Conservation (phyloP, 441 rosid genomes). For the Arabidopsis hybrid region DNA sequence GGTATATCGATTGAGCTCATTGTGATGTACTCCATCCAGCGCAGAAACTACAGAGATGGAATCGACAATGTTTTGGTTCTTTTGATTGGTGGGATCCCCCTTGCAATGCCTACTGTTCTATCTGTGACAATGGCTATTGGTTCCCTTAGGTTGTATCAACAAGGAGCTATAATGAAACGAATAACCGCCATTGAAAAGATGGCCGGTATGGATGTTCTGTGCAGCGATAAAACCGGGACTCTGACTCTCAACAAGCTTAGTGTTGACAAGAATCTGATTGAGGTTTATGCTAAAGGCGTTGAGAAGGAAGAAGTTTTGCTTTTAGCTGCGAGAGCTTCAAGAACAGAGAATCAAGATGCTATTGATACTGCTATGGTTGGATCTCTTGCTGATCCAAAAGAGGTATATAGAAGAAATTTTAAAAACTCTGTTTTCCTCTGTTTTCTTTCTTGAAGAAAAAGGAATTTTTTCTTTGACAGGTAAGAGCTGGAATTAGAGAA, state of each 20-base stretch:
- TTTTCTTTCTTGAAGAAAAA: not conserved
- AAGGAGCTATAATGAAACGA: constrained; percentile 90
- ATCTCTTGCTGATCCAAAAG: constrained; percentile 90
- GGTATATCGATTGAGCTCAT: constrained; percentile 77
- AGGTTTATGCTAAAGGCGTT: constrained; percentile 74
- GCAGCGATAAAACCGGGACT: constrained; percentile 93
- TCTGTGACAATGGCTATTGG: constrained; percentile 93
- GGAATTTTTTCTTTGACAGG: constrained; percentile 46
- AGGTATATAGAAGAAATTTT: constrained; percentile 48
- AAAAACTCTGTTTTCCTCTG: constrained; percentile 4
- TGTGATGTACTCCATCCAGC: constrained; percentile 90
- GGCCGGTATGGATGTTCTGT: constrained; percentile 98
- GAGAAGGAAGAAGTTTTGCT: constrained; percentile 82
- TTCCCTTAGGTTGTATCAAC: constrained; percentile 72
- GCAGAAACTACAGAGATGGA: constrained; percentile 62
- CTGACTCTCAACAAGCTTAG: constrained; percentile 83
- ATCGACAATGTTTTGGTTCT: not conserved
- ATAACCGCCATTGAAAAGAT: constrained; percentile 93
- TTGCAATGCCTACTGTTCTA: constrained; percentile 64
- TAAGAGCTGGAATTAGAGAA: constrained; percentile 82
- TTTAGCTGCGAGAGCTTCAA: constrained; percentile 89
- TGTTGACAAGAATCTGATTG: constrained; percentile 75
- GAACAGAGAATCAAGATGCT: constrained; percentile 93
- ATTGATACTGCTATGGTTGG: constrained; percentile 95
- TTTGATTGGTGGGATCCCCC: not conserved